These are phyloP conservation scores for Penicillium sp. DNA, from an alignment of 2,329 filamentous ascomycete genomes.

Conservation along the genomic window DNA sequence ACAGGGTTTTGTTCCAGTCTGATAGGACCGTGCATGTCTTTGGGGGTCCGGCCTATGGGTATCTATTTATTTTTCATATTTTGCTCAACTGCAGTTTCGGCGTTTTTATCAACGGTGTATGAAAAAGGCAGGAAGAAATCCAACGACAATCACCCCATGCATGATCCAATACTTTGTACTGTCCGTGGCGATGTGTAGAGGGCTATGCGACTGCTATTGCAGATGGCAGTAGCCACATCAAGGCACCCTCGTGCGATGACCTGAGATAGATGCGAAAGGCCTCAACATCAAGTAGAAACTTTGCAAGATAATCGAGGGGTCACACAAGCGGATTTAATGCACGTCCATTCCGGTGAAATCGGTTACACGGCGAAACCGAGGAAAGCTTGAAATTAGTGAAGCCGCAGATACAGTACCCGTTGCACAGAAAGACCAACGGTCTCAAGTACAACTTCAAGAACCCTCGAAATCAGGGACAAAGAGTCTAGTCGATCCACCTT, in stretches of 20 bases:
- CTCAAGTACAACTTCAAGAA: neutral
- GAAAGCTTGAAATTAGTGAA: neutral
- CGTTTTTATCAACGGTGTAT: conserved; percentile 38
- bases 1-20: conserved; percentile 36
- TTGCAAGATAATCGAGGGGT: neutral
- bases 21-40: conserved; percentile 37
- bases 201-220: neutral
- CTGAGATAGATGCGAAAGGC: neutral
- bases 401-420: neutral
- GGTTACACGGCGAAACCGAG: conserved; percentile 6
- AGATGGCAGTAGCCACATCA: neutral
- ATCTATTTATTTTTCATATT: conserved; percentile 31
- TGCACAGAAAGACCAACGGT: neutral
- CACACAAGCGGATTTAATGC: conserved; percentile 1
- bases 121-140: conserved; percentile 36
- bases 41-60: conserved; percentile 37
- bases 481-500: conserved; percentile 16
- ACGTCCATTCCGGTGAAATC: neutral
- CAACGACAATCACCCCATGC: conserved; percentile 24
- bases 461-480: neutral
- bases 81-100: conserved; percentile 36
- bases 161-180: conserved; percentile 1
- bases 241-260: neutral
- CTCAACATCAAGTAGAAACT: neutral
- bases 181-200: neutral